Evolutionary conservation across 2,329 filamentous ascomycete species (phyloP), one percentile per base, ranked within the genome.

Genomic region (Geosmithia morbida): DNA sequence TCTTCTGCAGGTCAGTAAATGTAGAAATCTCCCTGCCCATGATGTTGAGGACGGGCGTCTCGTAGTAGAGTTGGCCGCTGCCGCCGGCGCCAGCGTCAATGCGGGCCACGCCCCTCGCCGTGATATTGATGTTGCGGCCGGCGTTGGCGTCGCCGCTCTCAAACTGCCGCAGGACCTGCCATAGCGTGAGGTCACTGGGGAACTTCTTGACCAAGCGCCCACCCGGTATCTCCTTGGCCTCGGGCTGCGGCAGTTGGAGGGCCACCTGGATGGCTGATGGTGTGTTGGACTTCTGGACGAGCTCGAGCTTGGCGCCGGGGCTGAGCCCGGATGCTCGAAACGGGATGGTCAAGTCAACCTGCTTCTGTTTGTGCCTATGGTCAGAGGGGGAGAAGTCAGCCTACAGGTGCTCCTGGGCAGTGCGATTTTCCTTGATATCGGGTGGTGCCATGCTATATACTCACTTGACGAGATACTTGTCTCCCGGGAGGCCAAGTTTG

Each of bases 101-200:
- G 51, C 77, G 72, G 0, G 87, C 82, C n/a, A 84, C 72, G 2
- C 82, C 87, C 51, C 89, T 74, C 14, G 82, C 87, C 0, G 92
- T 97, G 55, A 98, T 77, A 61, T 96, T 96, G 53, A 86, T 68
- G 48, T 70, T 77, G 47, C 66, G 70, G 8, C 73, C 74, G 49
- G 71, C 70, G 45, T 72, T 79, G n/a, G 77, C 76, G 20, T 77
- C 74, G 33, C 77, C 81, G 52, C 83, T 83, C 65, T 98, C 92
- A 54, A 97, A 94, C 59, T 92, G 87, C 50, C 92, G 83, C 48
- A 98, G 61, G 26, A 97, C 72, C 54, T 87, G 77, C 92, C 92
- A 98, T 63, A 98, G 61, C 17, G 87, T 86, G 37, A 87, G 86
- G 53, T 87, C 84, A 62, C 85, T 94, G 1, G 89, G 81, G 51